Evolutionary conservation across 257 asterid genomes (phyloP), one percentile per base, ranked within the genome.

Genomic region (Plantago ovata): DNA sequence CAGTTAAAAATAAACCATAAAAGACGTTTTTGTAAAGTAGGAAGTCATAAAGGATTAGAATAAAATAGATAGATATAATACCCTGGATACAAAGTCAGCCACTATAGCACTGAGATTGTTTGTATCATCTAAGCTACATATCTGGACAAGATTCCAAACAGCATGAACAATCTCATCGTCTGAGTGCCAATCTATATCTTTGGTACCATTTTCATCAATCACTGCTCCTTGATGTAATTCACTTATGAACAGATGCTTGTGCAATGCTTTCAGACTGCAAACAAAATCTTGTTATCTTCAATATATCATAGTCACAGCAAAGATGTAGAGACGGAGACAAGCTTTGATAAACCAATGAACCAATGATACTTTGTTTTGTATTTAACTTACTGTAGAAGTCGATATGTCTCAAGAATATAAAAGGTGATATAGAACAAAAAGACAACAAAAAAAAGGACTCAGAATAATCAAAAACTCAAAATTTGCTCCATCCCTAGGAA

Each of bases 61-160:
- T n/a, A n/a, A n/a, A n/a, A n/a, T n/a, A 36, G 15, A 55, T 63
- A 65, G 52, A 43, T 58, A 57, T 38, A 61, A 56, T 81, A 92
- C 96, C 98, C 82, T 73, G 15, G 98, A 85, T 64, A 86, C 73
- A 69, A 88, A 82, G 79, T 92, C 95, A 41, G 98, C 79, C 69
- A 92, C 86, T 71, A 92, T 67, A 44, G 88, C 82, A 55, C 94
- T 84, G 43, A 88, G 87, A 70, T 77, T 76, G 53, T 72, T 76
- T 59, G 85, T 74, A 75, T 72, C 80, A 69, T 75, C 87, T 74
- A 84, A 75, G 77, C 84, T 77, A 75, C 96, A 92, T 56, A 83
- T 72, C 32, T 65, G 86, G 65, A 86, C 83, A 70, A 92, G 95
- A 57, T 63, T 77, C 98, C 98, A 92, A 69, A 81, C 84, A 51